Percentiles rank a stretch among this genome's conserved stretches.
Conservation (phyloP, 441 rosid species). For the Pelargonium citronellum region DNA sequence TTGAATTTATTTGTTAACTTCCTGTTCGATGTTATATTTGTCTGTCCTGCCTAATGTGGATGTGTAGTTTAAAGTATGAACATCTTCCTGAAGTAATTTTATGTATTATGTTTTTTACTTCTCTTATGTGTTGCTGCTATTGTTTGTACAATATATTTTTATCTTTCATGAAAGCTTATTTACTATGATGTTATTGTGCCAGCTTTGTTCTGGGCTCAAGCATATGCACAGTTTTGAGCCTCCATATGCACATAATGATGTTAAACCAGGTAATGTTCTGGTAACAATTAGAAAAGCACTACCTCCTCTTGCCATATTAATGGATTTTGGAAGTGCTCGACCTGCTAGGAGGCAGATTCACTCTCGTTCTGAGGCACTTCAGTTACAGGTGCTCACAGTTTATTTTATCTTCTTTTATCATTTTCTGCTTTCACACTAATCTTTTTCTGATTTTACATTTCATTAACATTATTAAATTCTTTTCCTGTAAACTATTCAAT, state of each 20-base stretch:
- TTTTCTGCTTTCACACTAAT: neutral
- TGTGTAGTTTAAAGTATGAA: too few relatives aligned
- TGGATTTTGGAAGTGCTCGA: conserved; percentile 96
- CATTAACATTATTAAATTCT: neutral
- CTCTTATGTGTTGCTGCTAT: too few relatives aligned
- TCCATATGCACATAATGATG: conserved; percentile 98
- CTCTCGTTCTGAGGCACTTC: conserved; percentile 88
- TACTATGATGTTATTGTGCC: too few relatives aligned
- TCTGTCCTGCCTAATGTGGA: too few relatives aligned
- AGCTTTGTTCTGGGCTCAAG: conserved; percentile 93
- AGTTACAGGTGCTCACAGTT: conserved; percentile 98
- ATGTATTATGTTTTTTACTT: too few relatives aligned
- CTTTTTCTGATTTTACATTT: neutral
- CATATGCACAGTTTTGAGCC: conserved; percentile 92
- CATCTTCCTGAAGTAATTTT: too few relatives aligned
- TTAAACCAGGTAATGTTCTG: conserved; percentile 94
- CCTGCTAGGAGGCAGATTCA: conserved; percentile 78
- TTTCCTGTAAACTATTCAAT: neutral
- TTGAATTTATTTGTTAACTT: too few relatives aligned
- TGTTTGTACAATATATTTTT: too few relatives aligned
- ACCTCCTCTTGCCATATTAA: conserved; percentile 77
- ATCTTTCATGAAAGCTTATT: too few relatives aligned
- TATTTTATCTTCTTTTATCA: too few relatives aligned
- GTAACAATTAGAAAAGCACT: conserved; percentile 77
- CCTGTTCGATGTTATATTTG: too few relatives aligned